Evolutionary conservation across 495 filamentous ascomycete species (phyloP), one percentile per base, ranked within the genome.

Genomic region (Xylaria palmicola): DNA sequence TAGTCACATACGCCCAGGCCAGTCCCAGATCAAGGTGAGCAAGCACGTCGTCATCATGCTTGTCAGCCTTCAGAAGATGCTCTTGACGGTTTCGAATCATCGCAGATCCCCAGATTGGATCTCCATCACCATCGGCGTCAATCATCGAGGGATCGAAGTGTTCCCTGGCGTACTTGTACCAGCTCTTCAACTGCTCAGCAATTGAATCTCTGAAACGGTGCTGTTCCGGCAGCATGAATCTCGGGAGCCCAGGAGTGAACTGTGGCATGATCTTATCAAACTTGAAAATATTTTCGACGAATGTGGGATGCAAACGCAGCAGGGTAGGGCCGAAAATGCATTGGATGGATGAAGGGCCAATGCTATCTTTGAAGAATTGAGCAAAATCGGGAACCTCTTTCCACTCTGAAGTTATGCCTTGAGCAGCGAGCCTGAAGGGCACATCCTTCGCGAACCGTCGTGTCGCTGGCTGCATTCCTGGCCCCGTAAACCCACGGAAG

Each of bases 1-100:
- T 13, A 48, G 19, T n/a, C n/a, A 37, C 63, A 53, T 34, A 65
- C 63, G 55, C 66, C 63, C 63, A 68, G 12, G 55, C 48, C 1
- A 63, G 27, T 4, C 66, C 66, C 13, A 68, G 55, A 32, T 68
- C 63, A 13, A 36, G 20, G 4, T 60, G 47, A 15, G 57, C 36
- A 0, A 68, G 39, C 6, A 51, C 29, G 1, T 65, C 66, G 15
- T 68, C 59, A 40, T 65, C 62, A 10, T 58, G 56, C 19, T 56
- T 44, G 30, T 62, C 56, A n/a, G 41, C 56, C 36, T 50, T 57
- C 12, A 48, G 6, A 17, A 59, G 45, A 7, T 41, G 40, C n/a
- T 59, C 41, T 51, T 51, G 44, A 13, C 44, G 56, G 34, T 59
- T 39, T 41, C 56, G 22, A 29, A 59, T 24, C 45, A 47, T 40